Base-by-base conservation (phyloP, 768 basidiomycete species). In the Russula sp. region DNA sequence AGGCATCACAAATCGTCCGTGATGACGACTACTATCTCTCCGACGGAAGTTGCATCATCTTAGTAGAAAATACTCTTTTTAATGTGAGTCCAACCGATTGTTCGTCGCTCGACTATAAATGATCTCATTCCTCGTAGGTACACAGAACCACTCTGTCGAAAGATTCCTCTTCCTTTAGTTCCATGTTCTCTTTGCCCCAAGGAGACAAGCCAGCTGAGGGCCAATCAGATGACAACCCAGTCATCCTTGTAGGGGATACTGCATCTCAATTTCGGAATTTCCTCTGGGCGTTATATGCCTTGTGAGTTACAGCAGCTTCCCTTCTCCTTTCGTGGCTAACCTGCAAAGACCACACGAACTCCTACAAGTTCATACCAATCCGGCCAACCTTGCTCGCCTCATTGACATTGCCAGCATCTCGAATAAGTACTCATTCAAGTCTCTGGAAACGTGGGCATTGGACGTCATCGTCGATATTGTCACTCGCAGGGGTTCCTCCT, bases 341-440 rank as follows among this genome's bases (percentile, higher is more conserved):
- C 7, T 47, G 34, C 32, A 35, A 65, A 89, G 87, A 62, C 88
- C 88, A 3, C 81, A 79, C 20, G 87, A 89, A 66, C 74, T 87
- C 22, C 73, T 74, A 58, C 69, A 77, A 46, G 74, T 82, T 13
- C 78, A 79, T 20, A 76, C 78, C 11, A 72, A 78, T 35, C 73
- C 73, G 45, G 76, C 82, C 29, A 77, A 88, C 63, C 76, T 89
- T 14, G 70, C 74, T 36, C 75, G 76, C 50, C 77, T 86, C 41
- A 79, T 83, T 60, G 80, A 86, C 69, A 82, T 90, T 60, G 84
- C 84, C 5, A 79, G 79, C 10, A 75, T 89, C 13, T 77, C 86
- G 32, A 83, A 83, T 75, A 90, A 89, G 73, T 90, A 90, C 67
- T 78, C 81, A 25, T 89, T 88, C 80, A 86, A 83, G 70, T 81